Base-by-base conservation (phyloP, 2,329 filamentous ascomycete species). In the Fusarium caatingaense region DNA sequence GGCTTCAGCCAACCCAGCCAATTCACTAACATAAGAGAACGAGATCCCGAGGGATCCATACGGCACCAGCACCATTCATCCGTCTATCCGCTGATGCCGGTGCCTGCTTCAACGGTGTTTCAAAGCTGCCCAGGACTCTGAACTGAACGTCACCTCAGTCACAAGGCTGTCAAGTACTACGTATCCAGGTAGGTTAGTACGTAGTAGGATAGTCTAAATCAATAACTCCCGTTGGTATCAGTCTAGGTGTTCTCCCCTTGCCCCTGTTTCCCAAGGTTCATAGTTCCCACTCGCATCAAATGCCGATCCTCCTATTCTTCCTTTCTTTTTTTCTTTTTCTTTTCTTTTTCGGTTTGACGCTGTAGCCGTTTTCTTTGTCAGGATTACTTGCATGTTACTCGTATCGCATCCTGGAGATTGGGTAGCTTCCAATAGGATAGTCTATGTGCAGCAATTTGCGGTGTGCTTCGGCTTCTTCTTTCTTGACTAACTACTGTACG, bases 221-320 rank as follows among this genome's bases (percentile, higher is more conserved):
- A 40, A 23, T 40, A 27, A 51, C 48, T 51, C 32, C 32, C 9
- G 32, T 37, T 25, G 21, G 32, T 57, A 37, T 37, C 40, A 32
- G 32, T 56, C 41, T 56, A 32, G 18, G 18, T 37, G 34, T 6
- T 16, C 21, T 34, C 60, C 47, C 41, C 21, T 41, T 55, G 45
- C 32, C 61, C 61, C 57, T 63, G 58, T 56, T 56, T 50, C 51
- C 44, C 56, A 30, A 25, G 54, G 44, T 37, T 66, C 46, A 37
- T 18, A 50, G 37, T 46, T 55, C 55, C 54, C 21, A 62, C 67
- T 68, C 56, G 60, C 59, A 68, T 30, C 45, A 45, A 23, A 49
- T 53, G 67, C 42, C 62, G 64, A 74, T 74, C 69, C 69, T 72
- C 67, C 67, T 70, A 65, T 72, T 60, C 58, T 62, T 9, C n/a